Evolutionary conservation across 495 filamentous ascomycete genomes (phyloP).

Genomic region (Hypoxylon intermedium): DNA sequence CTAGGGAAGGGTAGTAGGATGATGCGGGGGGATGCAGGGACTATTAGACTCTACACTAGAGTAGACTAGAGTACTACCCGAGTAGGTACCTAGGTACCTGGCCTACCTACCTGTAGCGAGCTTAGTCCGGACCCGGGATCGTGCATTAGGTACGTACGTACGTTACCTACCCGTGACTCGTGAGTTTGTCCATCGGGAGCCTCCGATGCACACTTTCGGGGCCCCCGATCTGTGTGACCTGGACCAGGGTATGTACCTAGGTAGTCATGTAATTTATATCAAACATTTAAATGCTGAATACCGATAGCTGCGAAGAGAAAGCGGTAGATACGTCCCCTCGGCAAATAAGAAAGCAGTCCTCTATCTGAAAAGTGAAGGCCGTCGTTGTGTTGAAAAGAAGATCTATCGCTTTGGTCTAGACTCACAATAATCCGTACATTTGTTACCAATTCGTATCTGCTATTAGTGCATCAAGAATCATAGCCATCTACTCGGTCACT

Average conservation of each 20-base stretch:
- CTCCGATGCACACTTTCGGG: neutral
- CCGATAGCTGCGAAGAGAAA: neutral
- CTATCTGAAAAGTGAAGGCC: neutral
- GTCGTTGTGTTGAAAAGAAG: neutral
- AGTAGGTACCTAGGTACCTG: too few relatives aligned
- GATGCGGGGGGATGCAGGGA: too few relatives aligned
- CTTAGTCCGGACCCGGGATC: too few relatives aligned
- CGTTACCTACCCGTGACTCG: too few relatives aligned
- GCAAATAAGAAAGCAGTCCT: neutral
- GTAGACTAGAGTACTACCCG: too few relatives aligned
- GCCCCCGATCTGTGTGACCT: slow-evolving; percentile 2
- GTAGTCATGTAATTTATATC: neutral
- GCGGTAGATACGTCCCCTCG: neutral
- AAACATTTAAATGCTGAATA: neutral
- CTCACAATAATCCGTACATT: neutral
- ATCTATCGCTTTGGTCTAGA: neutral
- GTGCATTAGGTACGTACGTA: too few relatives aligned
- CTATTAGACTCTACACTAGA: too few relatives aligned
- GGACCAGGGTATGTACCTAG: neutral
- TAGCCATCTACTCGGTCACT: neutral
- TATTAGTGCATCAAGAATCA: neutral
- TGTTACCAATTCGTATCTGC: too few relatives aligned
- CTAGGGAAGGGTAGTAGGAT: too few relatives aligned
- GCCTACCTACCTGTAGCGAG: too few relatives aligned
- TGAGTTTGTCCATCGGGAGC: neutral